phyloP scores from a whole-genome alignment of 2,329 filamentous ascomycete species.

The Trichophyton verrucosum region DNA sequence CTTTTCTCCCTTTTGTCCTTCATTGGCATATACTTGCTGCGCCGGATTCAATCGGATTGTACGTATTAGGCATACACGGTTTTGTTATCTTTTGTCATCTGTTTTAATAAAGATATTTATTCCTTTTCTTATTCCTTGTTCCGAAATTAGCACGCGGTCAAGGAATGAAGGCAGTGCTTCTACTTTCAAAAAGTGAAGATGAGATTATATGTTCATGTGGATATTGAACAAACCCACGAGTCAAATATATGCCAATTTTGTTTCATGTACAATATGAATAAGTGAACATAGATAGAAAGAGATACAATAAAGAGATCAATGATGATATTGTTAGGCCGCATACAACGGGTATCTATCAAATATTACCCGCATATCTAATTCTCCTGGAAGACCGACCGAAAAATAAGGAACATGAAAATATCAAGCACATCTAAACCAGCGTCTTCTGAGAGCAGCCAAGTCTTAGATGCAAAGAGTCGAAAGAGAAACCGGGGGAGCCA shows the following conservation, averaged over 20 bases:
- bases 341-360: background rate
- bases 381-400: background rate
- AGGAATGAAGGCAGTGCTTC: background rate
- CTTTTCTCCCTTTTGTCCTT: constrained; percentile 3
- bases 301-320: background rate
- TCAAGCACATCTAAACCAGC: background rate
- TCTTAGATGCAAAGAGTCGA: background rate
- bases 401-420: background rate
- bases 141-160: background rate
- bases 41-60: background rate
- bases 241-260: background rate
- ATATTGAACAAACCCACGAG: background rate
- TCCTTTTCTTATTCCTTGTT: constrained; percentile 1
- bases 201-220: background rate
- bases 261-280: background rate
- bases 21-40: background rate
- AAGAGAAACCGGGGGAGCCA: background rate
- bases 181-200: background rate
- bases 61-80: constrained; percentile 3
- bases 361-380: background rate
- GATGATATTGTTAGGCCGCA: background rate
- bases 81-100: constrained; percentile 1
- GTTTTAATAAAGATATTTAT: constrained; percentile 10
- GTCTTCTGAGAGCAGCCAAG: background rate
- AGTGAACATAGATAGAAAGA: background rate